phyloP scores from a whole-genome alignment of 495 filamentous ascomycete species.

The Talaromyces wortmannii region DNA sequence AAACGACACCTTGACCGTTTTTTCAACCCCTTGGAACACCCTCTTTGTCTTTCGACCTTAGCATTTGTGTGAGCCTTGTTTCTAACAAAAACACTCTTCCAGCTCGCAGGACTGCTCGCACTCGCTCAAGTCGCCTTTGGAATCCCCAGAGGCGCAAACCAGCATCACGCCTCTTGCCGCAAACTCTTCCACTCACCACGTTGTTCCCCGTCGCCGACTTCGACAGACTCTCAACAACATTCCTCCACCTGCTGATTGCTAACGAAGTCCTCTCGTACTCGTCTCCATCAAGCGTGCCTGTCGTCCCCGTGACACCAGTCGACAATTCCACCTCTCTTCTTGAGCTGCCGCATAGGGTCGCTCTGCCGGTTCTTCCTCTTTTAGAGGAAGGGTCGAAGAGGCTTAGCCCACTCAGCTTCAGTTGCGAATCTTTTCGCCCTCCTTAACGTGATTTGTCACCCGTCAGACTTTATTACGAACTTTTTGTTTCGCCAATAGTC shows the following conservation, averaged over 20 bases:
- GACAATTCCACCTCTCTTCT: constrained; percentile 47
- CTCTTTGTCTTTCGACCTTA: background rate
- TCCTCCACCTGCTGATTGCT: constrained; percentile 66
- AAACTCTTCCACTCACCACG: constrained; percentile 63
- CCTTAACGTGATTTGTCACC: constrained; percentile 60
- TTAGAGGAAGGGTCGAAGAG: constrained; percentile 88
- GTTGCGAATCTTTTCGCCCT: constrained; percentile 83
- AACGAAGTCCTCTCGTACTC: constrained; percentile 38
- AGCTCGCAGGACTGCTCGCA: background rate
- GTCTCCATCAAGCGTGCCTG: constrained; percentile 41
- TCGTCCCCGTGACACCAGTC: constrained; percentile 44
- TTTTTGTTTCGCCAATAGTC: constrained; percentile 12
- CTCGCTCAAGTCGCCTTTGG: constrained; percentile 52
- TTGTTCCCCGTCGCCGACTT: constrained; percentile 58
- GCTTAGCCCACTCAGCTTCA: constrained; percentile 76
- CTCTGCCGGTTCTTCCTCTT: constrained; percentile 95
- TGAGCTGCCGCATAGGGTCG: constrained; percentile 99
- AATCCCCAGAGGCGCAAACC: constrained; percentile 52
- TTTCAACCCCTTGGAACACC: background rate
- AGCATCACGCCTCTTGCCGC: constrained; percentile 71
- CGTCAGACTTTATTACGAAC: constrained; percentile 6
- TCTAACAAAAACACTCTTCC: background rate
- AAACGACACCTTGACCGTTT: background rate
- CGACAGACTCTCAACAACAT: constrained; percentile 62
- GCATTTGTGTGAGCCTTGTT: too few species aligned